Conservation (phyloP, 2,329 filamentous ascomycete genomes). For the Fusarium sp. region DNA sequence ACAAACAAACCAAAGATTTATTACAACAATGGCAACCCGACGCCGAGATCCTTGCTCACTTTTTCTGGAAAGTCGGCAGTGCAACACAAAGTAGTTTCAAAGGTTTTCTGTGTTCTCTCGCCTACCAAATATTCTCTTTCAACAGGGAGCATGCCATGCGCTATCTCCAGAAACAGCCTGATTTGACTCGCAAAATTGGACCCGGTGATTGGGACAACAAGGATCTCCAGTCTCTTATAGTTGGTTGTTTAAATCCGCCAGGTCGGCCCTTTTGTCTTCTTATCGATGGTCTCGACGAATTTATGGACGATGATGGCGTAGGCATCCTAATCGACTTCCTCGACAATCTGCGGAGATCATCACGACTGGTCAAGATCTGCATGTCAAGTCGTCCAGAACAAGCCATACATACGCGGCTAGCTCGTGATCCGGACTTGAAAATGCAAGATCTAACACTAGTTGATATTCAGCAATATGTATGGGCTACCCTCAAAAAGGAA, state of each 20-base stretch:
- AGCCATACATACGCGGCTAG: fast-evolving
- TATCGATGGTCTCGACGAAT: fast-evolving
- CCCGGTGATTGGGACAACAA: fast-evolving
- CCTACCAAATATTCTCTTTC: fast-evolving
- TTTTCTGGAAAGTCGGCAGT: neutral
- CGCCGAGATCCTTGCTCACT: fast-evolving
- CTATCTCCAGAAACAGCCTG: fast-evolving
- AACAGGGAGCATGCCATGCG: fast-evolving
- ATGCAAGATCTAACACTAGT: fast-evolving
- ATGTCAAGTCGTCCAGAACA: fast-evolving
- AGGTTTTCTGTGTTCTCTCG: fast-evolving
- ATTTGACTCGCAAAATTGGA: fast-evolving
- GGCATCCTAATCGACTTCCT: fast-evolving
- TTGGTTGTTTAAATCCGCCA: fast-evolving
- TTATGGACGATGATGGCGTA: fast-evolving
- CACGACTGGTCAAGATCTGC: fast-evolving
- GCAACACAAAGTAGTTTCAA: fast-evolving
- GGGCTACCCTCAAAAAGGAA: fast-evolving
- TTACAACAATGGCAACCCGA: fast-evolving
- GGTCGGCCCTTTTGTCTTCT: neutral
- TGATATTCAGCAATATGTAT: fast-evolving
- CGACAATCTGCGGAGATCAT: fast-evolving
- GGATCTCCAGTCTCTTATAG: fast-evolving
- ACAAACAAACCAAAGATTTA: fast-evolving
- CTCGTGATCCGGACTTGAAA: fast-evolving